Evolutionary conservation across 495 filamentous ascomycete genomes (phyloP).

Genomic region (Achaetomiella virescens): DNA sequence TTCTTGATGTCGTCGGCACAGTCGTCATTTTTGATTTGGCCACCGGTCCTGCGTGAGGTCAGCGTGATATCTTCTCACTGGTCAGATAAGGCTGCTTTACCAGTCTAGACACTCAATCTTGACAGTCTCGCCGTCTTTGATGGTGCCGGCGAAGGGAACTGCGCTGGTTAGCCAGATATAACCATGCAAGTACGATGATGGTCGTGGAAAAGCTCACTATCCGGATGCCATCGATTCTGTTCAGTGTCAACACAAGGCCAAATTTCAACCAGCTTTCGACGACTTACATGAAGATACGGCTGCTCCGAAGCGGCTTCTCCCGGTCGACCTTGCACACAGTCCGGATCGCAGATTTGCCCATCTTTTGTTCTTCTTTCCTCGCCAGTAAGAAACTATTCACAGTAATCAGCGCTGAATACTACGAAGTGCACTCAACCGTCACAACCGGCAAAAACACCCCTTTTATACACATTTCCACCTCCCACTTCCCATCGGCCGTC

Average conservation of each 20-base stretch:
- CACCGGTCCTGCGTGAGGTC: conserved; percentile 55
- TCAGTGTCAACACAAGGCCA: not conserved
- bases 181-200: not conserved
- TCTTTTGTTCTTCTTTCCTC: conserved; percentile 3
- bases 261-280: not conserved
- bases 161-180: not conserved
- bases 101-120: conserved; percentile 96
- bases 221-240: conserved; percentile 93
- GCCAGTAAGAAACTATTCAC: not conserved
- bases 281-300: conserved; percentile 64
- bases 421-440: not conserved
- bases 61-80: not conserved
- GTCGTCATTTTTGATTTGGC: conserved; percentile 86
- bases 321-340: conserved; percentile 71
- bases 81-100: conserved; percentile 22
- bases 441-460: not conserved
- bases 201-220: conserved; percentile 48
- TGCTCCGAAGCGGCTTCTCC: conserved; percentile 71
- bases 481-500: not conserved
- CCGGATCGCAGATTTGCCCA: conserved; percentile 48
- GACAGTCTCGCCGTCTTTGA: conserved; percentile 81
- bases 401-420: too few species aligned
- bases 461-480: too few species aligned
- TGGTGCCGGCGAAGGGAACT: conserved; percentile 73
- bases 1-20: conserved; percentile 81